Evolutionary conservation across 495 filamentous ascomycete genomes (phyloP).

Genomic region (Letharia columbiana): DNA sequence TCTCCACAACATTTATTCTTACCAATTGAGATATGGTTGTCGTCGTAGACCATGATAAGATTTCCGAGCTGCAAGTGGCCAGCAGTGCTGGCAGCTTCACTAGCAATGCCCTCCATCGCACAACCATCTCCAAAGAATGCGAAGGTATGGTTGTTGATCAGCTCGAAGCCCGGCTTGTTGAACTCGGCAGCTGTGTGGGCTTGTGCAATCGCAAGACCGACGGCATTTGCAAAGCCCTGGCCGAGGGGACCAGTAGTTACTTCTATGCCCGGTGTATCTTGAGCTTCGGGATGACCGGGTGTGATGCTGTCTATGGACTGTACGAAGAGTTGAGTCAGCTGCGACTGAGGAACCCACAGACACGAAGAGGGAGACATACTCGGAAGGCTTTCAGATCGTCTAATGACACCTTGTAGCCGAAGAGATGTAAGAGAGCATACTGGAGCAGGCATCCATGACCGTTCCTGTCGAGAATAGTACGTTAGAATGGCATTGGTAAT

Average conservation of each 20-base stretch:
- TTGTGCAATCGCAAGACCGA: slow-evolving; percentile 95
- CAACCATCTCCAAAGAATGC: slow-evolving; percentile 96
- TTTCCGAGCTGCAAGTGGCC: slow-evolving; percentile 97
- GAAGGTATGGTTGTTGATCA: slow-evolving; percentile 96
- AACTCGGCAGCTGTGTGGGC: slow-evolving; percentile 79
- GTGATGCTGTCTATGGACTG: slow-evolving; percentile 85
- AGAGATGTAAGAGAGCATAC: slow-evolving; percentile 95
- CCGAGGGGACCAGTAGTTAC: slow-evolving; percentile 96
- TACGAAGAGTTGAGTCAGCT: not conserved
- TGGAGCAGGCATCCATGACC: slow-evolving; percentile 99
- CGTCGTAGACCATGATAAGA: slow-evolving; percentile 92
- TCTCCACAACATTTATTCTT: slow-evolving; percentile 22
- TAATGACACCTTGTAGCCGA: slow-evolving; percentile 75
- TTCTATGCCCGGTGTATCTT: slow-evolving; percentile 93
- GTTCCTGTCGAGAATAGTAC: slow-evolving; percentile 51
- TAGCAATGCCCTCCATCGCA: slow-evolving; percentile 95
- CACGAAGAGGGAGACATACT: slow-evolving; percentile 45
- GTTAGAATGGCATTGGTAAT: slow-evolving; percentile 2
- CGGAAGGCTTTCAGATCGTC: slow-evolving; percentile 95
- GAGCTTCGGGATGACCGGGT: slow-evolving; percentile 91
- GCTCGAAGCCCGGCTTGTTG: slow-evolving; percentile 92
- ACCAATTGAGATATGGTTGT: slow-evolving; percentile 96
- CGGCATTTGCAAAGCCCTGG: slow-evolving; percentile 90
- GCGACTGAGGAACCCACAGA: not conserved
- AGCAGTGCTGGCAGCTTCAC: slow-evolving; percentile 84